phyloP scores from a whole-genome alignment of 1,284 basidiomycete genomes.

The Apiotrichum laibachii region DNA sequence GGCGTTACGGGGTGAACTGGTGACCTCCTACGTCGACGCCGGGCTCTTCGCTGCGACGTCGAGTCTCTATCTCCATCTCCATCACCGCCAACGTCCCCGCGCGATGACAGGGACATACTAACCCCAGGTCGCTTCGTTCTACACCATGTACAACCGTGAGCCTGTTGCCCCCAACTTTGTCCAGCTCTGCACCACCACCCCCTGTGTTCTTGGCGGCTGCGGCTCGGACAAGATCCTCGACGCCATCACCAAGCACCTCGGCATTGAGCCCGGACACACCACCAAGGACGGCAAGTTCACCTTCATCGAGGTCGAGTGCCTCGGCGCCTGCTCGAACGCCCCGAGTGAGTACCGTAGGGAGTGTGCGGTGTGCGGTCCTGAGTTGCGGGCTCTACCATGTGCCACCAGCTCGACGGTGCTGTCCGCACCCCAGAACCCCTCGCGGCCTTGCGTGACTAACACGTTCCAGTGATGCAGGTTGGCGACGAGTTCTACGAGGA shows the following conservation, averaged over 20 bases:
- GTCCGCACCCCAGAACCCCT: neutral
- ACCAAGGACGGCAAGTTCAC: constrained; percentile 96
- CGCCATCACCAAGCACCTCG: constrained; percentile 78
- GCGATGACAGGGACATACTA: neutral
- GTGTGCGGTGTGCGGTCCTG: neutral
- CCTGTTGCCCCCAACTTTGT: constrained; percentile 94
- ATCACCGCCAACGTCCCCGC: neutral
- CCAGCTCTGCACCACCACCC: constrained; percentile 98
- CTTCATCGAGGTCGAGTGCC: constrained; percentile 95
- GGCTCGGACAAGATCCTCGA: constrained; percentile 82
- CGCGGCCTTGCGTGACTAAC: constrained; percentile 3
- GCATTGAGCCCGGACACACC: constrained; percentile 82
- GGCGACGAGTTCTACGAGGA: constrained; percentile 99
- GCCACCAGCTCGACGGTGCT: too few relatives aligned
- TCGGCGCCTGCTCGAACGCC: constrained; percentile 98
- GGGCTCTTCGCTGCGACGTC: neutral
- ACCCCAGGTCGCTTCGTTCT: constrained; percentile 83
- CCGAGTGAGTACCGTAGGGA: constrained; percentile 60
- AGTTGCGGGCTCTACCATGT: too few relatives aligned
- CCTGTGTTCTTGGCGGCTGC: constrained; percentile 90
- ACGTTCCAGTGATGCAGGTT: constrained; percentile 73
- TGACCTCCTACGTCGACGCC: neutral
- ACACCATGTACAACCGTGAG: constrained; percentile 99
- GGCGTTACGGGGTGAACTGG: neutral
- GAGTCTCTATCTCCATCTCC: neutral